These are phyloP conservation scores for Hypoxylon sp. DNA, from an alignment of 2,329 filamentous ascomycete genomes.

Conservation along the genomic window DNA sequence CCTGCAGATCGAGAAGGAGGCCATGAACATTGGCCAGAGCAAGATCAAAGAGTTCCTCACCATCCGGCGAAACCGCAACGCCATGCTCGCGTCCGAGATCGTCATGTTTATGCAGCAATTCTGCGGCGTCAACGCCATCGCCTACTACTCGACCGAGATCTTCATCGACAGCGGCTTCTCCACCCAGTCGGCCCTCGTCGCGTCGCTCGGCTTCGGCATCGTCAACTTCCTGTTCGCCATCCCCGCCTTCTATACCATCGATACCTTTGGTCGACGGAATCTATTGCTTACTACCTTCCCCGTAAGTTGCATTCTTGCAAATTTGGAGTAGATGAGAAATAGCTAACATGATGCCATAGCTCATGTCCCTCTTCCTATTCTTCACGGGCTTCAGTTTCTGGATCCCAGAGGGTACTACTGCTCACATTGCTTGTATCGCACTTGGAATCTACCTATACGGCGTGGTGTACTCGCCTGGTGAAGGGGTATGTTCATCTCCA, in stretches of 20 bases:
- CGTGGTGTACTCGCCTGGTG: slow-evolving; percentile 64
- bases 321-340: not conserved
- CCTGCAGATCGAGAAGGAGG: slow-evolving; percentile 62
- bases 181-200: slow-evolving; percentile 60
- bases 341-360: slow-evolving; percentile 35
- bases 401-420: slow-evolving; percentile 49
- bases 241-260: slow-evolving; percentile 71
- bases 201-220: slow-evolving; percentile 69
- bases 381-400: slow-evolving; percentile 58
- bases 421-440: slow-evolving; percentile 55
- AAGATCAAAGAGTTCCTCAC: slow-evolving; percentile 65
- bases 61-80: slow-evolving; percentile 68
- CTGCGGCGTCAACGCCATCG: slow-evolving; percentile 56
- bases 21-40: slow-evolving; percentile 57
- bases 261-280: slow-evolving; percentile 71
- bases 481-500: slow-evolving; percentile 54
- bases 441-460: slow-evolving; percentile 60
- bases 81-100: slow-evolving; percentile 65
- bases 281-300: slow-evolving; percentile 71
- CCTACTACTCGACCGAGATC: slow-evolving; percentile 65
- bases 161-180: slow-evolving; percentile 64
- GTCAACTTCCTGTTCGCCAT: slow-evolving; percentile 72
- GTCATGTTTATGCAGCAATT: slow-evolving; percentile 74
- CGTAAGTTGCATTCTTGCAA: slow-evolving; percentile 20
- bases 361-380: slow-evolving; percentile 64